phyloP scores from a whole-genome alignment of 352 stramenopile species.

The Globisporangium paroecandrum region DNA sequence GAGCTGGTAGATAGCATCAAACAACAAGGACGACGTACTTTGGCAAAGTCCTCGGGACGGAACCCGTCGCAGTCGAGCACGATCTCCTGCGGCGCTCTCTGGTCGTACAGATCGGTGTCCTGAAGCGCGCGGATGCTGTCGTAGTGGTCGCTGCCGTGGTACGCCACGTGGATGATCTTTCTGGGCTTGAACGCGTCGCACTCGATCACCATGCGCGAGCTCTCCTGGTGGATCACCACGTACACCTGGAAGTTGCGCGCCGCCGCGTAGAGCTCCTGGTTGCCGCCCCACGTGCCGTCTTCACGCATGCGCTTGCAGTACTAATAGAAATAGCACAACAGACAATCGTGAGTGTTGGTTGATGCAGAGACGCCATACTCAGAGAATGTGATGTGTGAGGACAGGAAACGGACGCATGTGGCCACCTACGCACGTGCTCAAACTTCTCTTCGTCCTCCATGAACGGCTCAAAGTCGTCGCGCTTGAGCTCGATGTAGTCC shows the following conservation, averaged over 20 bases:
- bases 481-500: conserved; percentile 67
- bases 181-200: conserved; percentile 54
- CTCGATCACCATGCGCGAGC: conserved; percentile 64
- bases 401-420: not conserved
- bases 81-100: conserved; percentile 38
- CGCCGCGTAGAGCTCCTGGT: conserved; percentile 76
- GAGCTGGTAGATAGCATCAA: not conserved
- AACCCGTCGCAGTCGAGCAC: conserved; percentile 59
- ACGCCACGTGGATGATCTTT: conserved; percentile 54
- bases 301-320: conserved; percentile 79
- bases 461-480: conserved; percentile 79
- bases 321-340: conserved; percentile 21
- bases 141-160: conserved; percentile 79
- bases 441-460: conserved; percentile 88
- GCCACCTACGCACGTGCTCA: conserved; percentile 47
- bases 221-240: conserved; percentile 75
- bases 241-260: conserved; percentile 70
- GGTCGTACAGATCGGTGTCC: conserved; percentile 32
- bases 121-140: conserved; percentile 66
- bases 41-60: conserved; percentile 46
- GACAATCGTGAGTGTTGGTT: not conserved
- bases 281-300: conserved; percentile 79
- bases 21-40: conserved; percentile 32
- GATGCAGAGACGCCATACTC: not conserved
- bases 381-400: not conserved